phyloP scores from a whole-genome alignment of 371 early-diverging fungal species.

The Smittium culicis region DNA sequence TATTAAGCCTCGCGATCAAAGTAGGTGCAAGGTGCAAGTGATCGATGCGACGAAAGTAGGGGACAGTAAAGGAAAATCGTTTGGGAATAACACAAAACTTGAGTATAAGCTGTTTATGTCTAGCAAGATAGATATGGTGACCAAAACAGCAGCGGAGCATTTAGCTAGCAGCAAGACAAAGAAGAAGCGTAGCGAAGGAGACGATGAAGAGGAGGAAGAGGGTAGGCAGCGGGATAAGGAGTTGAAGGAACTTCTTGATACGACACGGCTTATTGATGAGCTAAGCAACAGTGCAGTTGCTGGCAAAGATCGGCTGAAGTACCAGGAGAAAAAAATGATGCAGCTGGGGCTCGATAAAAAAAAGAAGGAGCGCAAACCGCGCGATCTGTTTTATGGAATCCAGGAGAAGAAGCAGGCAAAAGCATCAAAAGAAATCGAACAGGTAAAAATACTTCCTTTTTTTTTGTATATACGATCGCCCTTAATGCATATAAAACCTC shows the following conservation, averaged over 20 bases:
- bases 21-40: neutral
- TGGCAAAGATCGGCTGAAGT: constrained; percentile 10
- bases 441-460: too few relatives aligned
- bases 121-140: neutral
- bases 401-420: constrained; percentile 13
- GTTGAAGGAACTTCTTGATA: neutral
- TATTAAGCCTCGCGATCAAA: neutral
- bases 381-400: constrained; percentile 15
- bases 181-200: neutral
- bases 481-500: too few relatives aligned
- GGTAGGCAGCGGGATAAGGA: neutral
- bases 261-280: neutral
- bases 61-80: neutral
- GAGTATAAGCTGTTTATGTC: neutral
- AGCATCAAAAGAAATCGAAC: constrained; percentile 17
- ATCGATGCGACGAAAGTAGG: neutral
- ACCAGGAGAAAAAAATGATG: neutral
- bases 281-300: constrained; percentile 1
- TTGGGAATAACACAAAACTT: neutral
- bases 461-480: too few relatives aligned
- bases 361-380: neutral
- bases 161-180: neutral
- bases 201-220: neutral
- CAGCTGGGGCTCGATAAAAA: neutral
- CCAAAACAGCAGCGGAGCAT: neutral